Evolutionary conservation across 148 eudicot genomes (phyloP).

Genomic region (Beta vulgaris): DNA sequence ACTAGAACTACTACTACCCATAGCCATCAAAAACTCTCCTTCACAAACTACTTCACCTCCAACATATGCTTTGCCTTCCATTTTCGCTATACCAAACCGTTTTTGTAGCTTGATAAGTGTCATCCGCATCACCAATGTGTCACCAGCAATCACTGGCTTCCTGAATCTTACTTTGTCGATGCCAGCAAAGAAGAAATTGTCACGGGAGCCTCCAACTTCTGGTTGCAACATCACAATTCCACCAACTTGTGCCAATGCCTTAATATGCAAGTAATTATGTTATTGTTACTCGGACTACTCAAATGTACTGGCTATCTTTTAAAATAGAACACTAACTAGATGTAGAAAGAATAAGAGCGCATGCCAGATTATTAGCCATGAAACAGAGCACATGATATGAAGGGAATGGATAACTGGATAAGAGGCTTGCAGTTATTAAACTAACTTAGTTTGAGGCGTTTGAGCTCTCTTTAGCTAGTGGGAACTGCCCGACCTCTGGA

Average conservation of each 20-base stretch:
- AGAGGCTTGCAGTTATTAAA: too few relatives aligned
- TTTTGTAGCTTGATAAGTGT: constrained; percentile 78
- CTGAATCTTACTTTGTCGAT: constrained; percentile 92
- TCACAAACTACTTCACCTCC: constrained; percentile 89
- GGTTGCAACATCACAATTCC: constrained; percentile 92
- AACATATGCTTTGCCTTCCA: constrained; percentile 95
- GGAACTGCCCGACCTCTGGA: too few relatives aligned
- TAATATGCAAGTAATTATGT: constrained; percentile 8
- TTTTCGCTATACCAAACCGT: constrained; percentile 86
- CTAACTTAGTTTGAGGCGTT: too few relatives aligned
- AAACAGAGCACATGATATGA: not conserved
- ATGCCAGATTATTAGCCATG: not conserved
- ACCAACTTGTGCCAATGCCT: constrained; percentile 99
- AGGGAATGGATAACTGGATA: too few relatives aligned
- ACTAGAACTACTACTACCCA: constrained; percentile 42
- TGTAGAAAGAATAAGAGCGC: not conserved
- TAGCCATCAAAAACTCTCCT: constrained; percentile 97
- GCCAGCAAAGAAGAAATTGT: constrained; percentile 90
- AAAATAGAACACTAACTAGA: not conserved
- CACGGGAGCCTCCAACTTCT: constrained; percentile 80
- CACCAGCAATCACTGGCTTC: constrained; percentile 92
- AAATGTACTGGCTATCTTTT: not conserved
- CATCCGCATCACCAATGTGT: constrained; percentile 90
- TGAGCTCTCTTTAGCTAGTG: not conserved
- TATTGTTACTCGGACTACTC: too few relatives aligned